A percentile compares a stretch with the other conserved stretches of the same genome.
Evolutionary conservation across 2,329 filamentous ascomycete genomes (phyloP).

Genomic region (Stachybotrys chlorohalonatus): DNA sequence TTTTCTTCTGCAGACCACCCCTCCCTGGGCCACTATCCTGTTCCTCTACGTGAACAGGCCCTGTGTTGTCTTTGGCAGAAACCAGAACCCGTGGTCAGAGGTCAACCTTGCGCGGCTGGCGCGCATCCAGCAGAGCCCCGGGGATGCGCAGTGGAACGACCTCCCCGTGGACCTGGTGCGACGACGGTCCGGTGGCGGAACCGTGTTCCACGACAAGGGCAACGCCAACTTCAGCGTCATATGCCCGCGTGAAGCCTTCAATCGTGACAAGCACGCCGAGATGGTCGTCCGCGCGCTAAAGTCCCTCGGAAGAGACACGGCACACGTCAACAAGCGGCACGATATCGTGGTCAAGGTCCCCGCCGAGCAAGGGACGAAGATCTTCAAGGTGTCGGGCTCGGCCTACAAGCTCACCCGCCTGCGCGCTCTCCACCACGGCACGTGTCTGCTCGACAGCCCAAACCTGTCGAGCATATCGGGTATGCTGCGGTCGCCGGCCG

Average conservation of each 20-base stretch:
- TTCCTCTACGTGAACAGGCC: constrained; percentile 85
- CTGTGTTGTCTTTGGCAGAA: constrained; percentile 84
- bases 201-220: constrained; percentile 87
- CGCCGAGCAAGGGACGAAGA: constrained; percentile 11
- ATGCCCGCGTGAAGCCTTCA: constrained; percentile 65
- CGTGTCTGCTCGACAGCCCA: constrained; percentile 70
- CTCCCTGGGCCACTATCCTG: constrained; percentile 64
- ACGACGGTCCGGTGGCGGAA: constrained; percentile 77
- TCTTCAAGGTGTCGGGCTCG: constrained; percentile 82
- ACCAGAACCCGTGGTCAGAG: constrained; percentile 97
- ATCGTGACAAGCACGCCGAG: constrained; percentile 77
- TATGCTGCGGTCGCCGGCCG: constrained; percentile 70
- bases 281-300: constrained; percentile 85
- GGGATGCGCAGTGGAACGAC: constrained; percentile 14
- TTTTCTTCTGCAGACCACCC: constrained; percentile 68
- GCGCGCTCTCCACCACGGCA: constrained; percentile 85
- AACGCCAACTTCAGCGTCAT: constrained; percentile 96
- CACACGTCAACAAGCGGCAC: constrained; percentile 79
- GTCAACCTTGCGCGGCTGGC: constrained; percentile 60
- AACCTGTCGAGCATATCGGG: constrained; percentile 61
- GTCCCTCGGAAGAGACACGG: constrained; percentile 44
- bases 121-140: constrained; percentile 9
- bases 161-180: constrained; percentile 56
- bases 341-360: constrained; percentile 71
- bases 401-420: constrained; percentile 85